Conservation (phyloP, 768 basidiomycete genomes). For the Trametes villosa region DNA sequence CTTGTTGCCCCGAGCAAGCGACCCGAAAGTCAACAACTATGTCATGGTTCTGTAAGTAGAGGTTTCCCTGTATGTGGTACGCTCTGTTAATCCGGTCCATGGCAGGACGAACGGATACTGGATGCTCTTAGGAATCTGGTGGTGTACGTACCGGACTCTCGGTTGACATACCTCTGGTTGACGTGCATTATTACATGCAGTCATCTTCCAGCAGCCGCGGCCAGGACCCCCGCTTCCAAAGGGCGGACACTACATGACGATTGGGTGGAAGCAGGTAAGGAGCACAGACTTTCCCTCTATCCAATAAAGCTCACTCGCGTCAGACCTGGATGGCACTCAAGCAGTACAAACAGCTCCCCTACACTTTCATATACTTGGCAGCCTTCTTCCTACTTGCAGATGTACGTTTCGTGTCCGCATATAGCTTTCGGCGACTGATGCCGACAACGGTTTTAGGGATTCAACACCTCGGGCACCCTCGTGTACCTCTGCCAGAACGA, state of each 20-base stretch:
- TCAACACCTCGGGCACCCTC: constrained; percentile 80
- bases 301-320: not conserved
- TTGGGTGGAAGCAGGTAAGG: constrained; percentile 83
- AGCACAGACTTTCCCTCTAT: not conserved
- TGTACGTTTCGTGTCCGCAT: constrained; percentile 40
- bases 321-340: constrained; percentile 79
- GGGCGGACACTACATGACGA: constrained; percentile 74
- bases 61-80: not conserved
- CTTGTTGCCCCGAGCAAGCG: constrained; percentile 60
- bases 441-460: too few relatives aligned
- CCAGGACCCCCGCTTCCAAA: constrained; percentile 80
- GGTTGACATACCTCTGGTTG: not conserved
- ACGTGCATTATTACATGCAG: constrained; percentile 40
- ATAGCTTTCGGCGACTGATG: too few relatives aligned
- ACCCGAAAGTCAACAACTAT: constrained; percentile 77
- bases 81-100: not conserved
- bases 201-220: constrained; percentile 82
- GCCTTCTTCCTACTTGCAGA: constrained; percentile 79
- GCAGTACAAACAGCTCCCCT: constrained; percentile 76
- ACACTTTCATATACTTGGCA: constrained; percentile 82
- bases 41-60: constrained; percentile 64
- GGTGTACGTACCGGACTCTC: constrained; percentile 59
- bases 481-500: constrained; percentile 80
- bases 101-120: constrained; percentile 71
- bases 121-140: constrained; percentile 85